Conservation (phyloP, 495 filamentous ascomycete species). For the Tuber brumale region DNA sequence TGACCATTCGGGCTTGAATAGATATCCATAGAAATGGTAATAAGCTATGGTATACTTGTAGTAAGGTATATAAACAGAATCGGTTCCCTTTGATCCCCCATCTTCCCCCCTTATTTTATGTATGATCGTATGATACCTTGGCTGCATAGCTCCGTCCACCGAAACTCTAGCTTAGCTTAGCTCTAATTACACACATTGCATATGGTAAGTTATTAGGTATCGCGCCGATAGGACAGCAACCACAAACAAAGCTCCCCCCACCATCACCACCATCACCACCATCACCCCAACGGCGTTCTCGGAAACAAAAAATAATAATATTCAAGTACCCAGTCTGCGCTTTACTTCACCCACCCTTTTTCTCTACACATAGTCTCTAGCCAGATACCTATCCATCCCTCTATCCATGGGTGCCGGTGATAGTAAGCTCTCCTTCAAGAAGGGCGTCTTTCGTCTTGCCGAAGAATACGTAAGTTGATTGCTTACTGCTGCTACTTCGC, state of each 20-base stretch:
- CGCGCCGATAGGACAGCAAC: background rate
- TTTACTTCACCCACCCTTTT: background rate
- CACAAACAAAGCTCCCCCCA: conserved; percentile 4
- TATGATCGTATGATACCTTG: background rate
- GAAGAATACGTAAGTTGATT: conserved; percentile 54
- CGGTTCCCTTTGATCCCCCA: background rate
- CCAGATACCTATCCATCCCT: conserved; percentile 3
- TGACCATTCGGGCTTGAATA: background rate
- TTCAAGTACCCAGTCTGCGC: background rate
- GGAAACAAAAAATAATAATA: background rate
- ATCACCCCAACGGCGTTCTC: background rate
- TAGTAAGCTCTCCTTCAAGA: conserved; percentile 98
- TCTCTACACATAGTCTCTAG: conserved; percentile 1
- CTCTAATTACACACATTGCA: too few species aligned
- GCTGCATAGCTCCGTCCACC: background rate
- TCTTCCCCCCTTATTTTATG: background rate
- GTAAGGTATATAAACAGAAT: background rate
- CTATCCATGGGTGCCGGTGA: conserved; percentile 87
- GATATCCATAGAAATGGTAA: background rate
- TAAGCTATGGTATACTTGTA: too few species aligned
- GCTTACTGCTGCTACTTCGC: background rate
- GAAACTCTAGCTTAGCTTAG: background rate
- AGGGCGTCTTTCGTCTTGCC: conserved; percentile 94
- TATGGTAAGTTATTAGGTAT: background rate
- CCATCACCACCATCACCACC: conserved; percentile 9